Percentiles rank a stretch among this genome's conserved stretches.
phyloP scores from a whole-genome alignment of 2,329 filamentous ascomycete species.

The Penicillium carneum region DNA sequence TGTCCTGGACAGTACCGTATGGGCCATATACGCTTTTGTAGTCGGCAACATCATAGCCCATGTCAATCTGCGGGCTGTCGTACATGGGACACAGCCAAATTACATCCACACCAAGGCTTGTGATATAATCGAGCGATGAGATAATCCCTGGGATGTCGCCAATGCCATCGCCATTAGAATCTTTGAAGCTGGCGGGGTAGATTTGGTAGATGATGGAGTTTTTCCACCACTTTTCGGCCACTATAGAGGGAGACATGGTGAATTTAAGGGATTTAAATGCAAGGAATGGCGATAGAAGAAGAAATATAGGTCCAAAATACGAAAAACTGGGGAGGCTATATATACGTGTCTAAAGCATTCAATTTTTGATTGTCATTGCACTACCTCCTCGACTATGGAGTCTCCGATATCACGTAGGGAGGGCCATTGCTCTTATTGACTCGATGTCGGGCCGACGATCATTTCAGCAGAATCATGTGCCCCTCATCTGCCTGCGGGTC shows the following conservation, averaged over 20 bases:
- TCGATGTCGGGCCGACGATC: slow-evolving; percentile 14
- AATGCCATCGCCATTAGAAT: slow-evolving; percentile 65
- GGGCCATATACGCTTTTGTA: slow-evolving; percentile 67
- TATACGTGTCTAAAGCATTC: slow-evolving; percentile 2
- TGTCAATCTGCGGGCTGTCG: slow-evolving; percentile 69
- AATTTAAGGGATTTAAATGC: neutral
- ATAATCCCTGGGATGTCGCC: slow-evolving; percentile 71
- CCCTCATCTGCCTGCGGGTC: neutral
- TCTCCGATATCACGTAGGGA: neutral
- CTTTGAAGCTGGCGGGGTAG: slow-evolving; percentile 51
- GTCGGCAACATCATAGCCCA: slow-evolving; percentile 72
- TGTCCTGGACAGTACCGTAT: slow-evolving; percentile 69
- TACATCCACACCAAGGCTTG: slow-evolving; percentile 67
- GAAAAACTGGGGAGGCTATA: neutral
- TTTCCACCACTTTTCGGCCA: slow-evolving; percentile 46
- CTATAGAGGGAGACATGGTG: slow-evolving; percentile 15
- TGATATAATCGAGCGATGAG: slow-evolving; percentile 67
- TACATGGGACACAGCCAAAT: slow-evolving; percentile 74
- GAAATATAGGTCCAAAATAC: neutral
- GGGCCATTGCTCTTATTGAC: slow-evolving; percentile 11
- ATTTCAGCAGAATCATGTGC: neutral
- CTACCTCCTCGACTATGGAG: slow-evolving; percentile 5
- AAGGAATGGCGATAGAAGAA: neutral
- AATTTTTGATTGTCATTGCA: slow-evolving; percentile 1
- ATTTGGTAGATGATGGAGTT: slow-evolving; percentile 48